Evolutionary conservation across 768 basidiomycete genomes (phyloP).

Genomic region (Lentinula detonsa): DNA sequence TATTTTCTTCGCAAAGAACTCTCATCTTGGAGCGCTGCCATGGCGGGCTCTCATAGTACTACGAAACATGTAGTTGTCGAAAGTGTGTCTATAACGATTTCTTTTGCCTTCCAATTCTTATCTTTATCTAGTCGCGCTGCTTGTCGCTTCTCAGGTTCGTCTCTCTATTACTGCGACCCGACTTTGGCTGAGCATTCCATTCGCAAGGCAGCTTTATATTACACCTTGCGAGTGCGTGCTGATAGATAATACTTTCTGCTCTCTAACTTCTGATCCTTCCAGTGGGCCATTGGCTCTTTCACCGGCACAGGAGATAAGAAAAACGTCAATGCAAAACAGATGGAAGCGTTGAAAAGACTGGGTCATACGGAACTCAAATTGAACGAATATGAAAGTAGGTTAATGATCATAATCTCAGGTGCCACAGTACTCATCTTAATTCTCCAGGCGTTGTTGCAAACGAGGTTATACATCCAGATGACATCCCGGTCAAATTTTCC

Average conservation of each 20-base stretch:
- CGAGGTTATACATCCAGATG: conserved; percentile 90
- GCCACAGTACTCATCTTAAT: background rate
- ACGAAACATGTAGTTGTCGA: conserved; percentile 2
- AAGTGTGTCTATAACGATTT: background rate
- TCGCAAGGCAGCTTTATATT: conserved; percentile 70
- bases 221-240: conserved; percentile 57
- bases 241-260: background rate
- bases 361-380: conserved; percentile 72
- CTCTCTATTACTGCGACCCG: background rate
- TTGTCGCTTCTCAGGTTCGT: conserved; percentile 47
- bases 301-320: conserved; percentile 44
- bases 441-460: conserved; percentile 73
- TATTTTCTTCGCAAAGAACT: background rate
- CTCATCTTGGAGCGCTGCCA: background rate
- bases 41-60: conserved; percentile 2
- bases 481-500: conserved; percentile 69
- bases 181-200: conserved; percentile 2
- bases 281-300: conserved; percentile 66
- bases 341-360: conserved; percentile 63
- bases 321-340: conserved; percentile 61
- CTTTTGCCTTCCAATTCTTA: background rate
- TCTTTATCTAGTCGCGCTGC: conserved; percentile 29
- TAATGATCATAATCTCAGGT: background rate
- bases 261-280: background rate
- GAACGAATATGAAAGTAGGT: conserved; percentile 86